Evolutionary conservation across 257 asterid genomes (phyloP), one percentile per base, ranked within the genome.

Genomic region (Lycium ferocissimum): DNA sequence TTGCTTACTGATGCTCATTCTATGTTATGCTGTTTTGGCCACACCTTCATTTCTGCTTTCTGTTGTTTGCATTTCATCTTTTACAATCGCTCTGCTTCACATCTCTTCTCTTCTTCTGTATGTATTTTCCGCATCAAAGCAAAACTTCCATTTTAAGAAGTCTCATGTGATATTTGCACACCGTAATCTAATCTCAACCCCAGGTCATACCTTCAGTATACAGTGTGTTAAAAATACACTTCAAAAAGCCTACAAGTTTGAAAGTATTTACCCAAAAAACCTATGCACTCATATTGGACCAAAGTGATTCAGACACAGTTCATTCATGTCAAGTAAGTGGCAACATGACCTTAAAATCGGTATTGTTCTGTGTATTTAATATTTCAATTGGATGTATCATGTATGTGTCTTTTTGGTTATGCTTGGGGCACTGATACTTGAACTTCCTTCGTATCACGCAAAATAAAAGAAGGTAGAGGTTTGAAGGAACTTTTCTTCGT

Each of bases 101-200:
- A 22, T 47, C 61, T 12, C 56, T 51, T 2, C 15, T 2, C 26
- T 71, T 40, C 22, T 58, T 1, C 9, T 71, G 40, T 47, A 47
- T 20, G 2, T 47, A 47, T 11, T 72, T 73, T 73, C 80, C 38
- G 2, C 59, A n/a, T 73, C 61, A 73, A 73, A 73, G 40, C 3
- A 13, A 47, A 47, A 5, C 5, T n/a, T 73, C 12, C 2, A 73
- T 45, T 18, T 47, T 73, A 0, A 8, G 1, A 45, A 47, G 13
- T 47, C 40, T 22, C 9, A 20, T 75, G 18, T 75, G 61, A 43
- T 12, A 22, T 49, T 75, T 75, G 61, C 37, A 6, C 81, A 18
- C 80, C n/a, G 80, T 72, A 17, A 38, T 35, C 10, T 67, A 70
- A 70, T n/a, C 78, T 47, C 17, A 38, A 47, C 78, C 78, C 53